phyloP scores from a whole-genome alignment of 495 filamentous ascomycete species.

The Annulohypoxylon stygium region DNA sequence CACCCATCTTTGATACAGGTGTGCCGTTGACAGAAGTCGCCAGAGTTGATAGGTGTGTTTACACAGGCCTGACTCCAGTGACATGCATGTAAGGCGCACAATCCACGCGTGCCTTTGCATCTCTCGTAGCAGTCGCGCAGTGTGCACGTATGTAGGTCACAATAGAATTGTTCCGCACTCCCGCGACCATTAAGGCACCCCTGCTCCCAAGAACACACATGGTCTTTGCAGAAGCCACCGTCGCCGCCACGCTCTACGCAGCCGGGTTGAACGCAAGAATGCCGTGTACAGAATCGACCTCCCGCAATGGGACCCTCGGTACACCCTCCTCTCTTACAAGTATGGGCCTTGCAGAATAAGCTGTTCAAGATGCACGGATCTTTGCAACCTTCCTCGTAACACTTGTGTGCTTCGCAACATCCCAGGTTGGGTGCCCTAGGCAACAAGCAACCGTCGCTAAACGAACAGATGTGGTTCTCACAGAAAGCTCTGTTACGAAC shows the following conservation, averaged over 20 bases:
- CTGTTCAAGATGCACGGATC: constrained; percentile 30
- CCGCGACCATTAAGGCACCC: constrained; percentile 34
- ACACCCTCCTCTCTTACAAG: constrained; percentile 27
- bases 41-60: constrained; percentile 19
- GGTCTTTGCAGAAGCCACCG: constrained; percentile 34
- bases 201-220: constrained; percentile 37
- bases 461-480: constrained; percentile 35
- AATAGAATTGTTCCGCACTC: constrained; percentile 32
- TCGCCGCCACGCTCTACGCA: constrained; percentile 36
- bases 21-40: constrained; percentile 34
- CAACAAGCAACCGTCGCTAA: constrained; percentile 25
- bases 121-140: constrained; percentile 19
- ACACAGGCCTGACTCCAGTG: constrained; percentile 35
- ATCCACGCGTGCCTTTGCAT: constrained; percentile 33
- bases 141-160: constrained; percentile 39
- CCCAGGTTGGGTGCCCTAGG: constrained; percentile 19
- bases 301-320: constrained; percentile 29
- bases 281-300: constrained; percentile 25
- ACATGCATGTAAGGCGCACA: constrained; percentile 39
- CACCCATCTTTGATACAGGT: constrained; percentile 35
- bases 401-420: constrained; percentile 34
- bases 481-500: constrained; percentile 36
- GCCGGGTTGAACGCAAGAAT: constrained; percentile 23
- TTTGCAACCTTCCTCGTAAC: constrained; percentile 17
- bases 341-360: constrained; percentile 32